Base-by-base conservation (phyloP, 495 filamentous ascomycete species). In the Margaritispora aquatica region DNA sequence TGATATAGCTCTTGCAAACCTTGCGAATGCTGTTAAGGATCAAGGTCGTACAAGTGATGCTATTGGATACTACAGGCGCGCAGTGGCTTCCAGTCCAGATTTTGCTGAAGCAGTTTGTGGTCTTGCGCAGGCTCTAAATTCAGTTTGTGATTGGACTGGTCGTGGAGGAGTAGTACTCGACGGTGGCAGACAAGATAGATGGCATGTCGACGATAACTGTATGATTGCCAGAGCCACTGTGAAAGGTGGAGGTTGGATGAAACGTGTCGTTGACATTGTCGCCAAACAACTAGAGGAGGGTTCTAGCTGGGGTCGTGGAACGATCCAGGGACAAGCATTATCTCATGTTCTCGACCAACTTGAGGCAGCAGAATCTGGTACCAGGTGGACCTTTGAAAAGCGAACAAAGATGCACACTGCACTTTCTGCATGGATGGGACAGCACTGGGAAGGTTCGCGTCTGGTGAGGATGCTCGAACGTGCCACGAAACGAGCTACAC, bases 61-160 rank as follows among this genome's bases (percentile, higher is more conserved):
- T 4, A 97, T 99, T 52, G 73, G 73, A 19, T 97, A 95, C 70
- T 99, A 99, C 75, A 86, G 82, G 63, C 84, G 92, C 59, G 94
- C 94, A 29, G 94, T 99, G 51, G 79, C 81, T 48, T 84, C 90
- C 29, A 99, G 93, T 64, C 94, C 94, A 0, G 88, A 96, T 22
- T 99, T 99, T 74, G 92, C 95, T 13, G 94, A 97, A 74, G 94
- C 94, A 2, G 92, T 97, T 1, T 99, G 94, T 69, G 94, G 94
- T 13, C 79, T 99, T 51, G 94, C 93, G 13, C 97, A 96, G 64
- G 95, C 94, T 23, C 80, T 97, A 26, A 97, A 96, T 68, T 97
- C 94, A 26, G 92, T 99, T 27, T 99, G 94, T 66, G 91, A 90
- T 66, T 99, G 94, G 94, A 81, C 79, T 63, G 93, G 91, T 17